Conservation (phyloP, 208 protist genomes). For the Trypanosoma theileri region DNA sequence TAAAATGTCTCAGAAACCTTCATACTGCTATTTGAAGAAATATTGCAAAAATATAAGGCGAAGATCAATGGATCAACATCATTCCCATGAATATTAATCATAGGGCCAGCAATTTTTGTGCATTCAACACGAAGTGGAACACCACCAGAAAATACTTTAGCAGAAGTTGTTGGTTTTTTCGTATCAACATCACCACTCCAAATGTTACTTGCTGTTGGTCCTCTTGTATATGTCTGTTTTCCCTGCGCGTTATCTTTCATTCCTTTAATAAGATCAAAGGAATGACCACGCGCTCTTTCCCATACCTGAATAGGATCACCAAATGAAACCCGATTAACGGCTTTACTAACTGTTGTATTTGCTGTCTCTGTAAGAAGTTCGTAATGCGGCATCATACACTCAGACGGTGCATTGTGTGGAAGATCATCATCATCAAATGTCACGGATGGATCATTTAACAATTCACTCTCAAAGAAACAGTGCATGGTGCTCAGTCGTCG, state of each 20-base stretch:
- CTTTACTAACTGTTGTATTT: constrained; percentile 39
- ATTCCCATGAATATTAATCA: constrained; percentile 68
- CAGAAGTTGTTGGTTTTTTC: constrained; percentile 69
- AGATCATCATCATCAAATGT: constrained; percentile 73
- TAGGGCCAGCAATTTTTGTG: constrained; percentile 50
- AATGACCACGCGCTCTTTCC: constrained; percentile 40
- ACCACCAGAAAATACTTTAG: constrained; percentile 72
- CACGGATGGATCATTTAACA: constrained; percentile 52
- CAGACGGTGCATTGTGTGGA: constrained; percentile 60
- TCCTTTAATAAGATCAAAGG: constrained; percentile 18
- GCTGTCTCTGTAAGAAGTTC: constrained; percentile 34
- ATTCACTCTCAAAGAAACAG: constrained; percentile 76
- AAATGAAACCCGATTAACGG: constrained; percentile 66
- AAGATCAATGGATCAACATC: constrained; percentile 76
- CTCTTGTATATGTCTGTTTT: constrained; percentile 15
- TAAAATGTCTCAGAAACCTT: constrained; percentile 90
- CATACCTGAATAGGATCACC: constrained; percentile 85
- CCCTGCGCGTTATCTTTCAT: neutral
- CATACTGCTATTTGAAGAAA: constrained; percentile 37
- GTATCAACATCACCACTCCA: constrained; percentile 76
- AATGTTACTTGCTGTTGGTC: constrained; percentile 43
- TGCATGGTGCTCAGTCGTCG: constrained; percentile 46
- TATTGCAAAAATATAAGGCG: constrained; percentile 58
- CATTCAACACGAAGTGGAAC: constrained; percentile 55
- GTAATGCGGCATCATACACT: constrained; percentile 55